Evolutionary conservation across 305 asterid species (phyloP).

Genomic region (Solanum aculeatissimum): DNA sequence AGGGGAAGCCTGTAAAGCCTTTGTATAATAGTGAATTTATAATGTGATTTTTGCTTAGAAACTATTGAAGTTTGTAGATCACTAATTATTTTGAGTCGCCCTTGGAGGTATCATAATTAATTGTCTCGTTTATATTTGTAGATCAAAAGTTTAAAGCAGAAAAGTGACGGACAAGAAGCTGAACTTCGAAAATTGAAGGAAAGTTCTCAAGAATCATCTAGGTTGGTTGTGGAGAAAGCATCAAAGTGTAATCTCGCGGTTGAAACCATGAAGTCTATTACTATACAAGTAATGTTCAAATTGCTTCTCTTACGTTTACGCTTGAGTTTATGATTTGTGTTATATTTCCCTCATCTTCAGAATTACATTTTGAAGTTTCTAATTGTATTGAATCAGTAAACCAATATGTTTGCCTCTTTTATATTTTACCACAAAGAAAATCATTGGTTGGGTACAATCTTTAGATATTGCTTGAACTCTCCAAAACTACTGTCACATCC

Average conservation of each 20-base stretch:
- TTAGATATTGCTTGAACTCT: background rate
- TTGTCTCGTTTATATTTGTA: slow-evolving; percentile 6
- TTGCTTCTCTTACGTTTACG: background rate
- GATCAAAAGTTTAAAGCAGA: slow-evolving; percentile 57
- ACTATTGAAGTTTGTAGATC: background rate
- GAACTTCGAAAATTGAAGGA: slow-evolving; percentile 51
- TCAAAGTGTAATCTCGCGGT: slow-evolving; percentile 35
- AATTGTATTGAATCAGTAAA: background rate
- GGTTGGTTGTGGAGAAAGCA: slow-evolving; percentile 52
- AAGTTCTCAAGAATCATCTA: slow-evolving; percentile 37
- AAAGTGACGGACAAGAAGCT: slow-evolving; percentile 47
- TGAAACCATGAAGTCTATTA: slow-evolving; percentile 47
- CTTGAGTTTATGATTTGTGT: background rate
- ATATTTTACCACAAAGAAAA: background rate
- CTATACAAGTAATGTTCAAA: slow-evolving; percentile 39
- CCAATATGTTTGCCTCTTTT: background rate
- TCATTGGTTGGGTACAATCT: background rate
- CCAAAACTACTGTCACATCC: background rate
- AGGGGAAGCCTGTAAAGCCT: background rate
- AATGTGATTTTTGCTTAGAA: background rate
- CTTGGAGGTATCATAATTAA: background rate
- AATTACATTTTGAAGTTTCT: background rate
- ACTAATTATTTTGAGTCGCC: background rate
- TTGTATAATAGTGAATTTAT: too few species aligned
- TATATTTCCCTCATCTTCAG: background rate